A percentile compares a stretch with the other conserved stretches of the same genome.
These are phyloP conservation scores for Pythium myriotylum DNA, from an alignment of 352 stramenopile genomes.

Conservation along the genomic window DNA sequence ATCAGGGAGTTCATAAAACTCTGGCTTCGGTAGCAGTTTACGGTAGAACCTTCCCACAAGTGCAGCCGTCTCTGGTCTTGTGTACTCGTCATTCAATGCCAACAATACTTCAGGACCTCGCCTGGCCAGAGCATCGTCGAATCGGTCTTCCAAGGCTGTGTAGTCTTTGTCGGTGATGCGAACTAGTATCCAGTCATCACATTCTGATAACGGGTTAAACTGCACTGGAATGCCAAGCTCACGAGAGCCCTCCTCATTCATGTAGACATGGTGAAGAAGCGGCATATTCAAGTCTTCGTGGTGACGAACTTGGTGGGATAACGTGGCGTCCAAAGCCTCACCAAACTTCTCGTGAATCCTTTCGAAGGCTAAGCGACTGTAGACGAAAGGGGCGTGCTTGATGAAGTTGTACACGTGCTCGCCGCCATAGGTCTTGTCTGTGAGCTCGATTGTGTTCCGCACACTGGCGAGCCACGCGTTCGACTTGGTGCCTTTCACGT, in stretches of 20 bases:
- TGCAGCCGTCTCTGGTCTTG: conserved; percentile 44
- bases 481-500: conserved; percentile 56
- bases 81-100: conserved; percentile 86
- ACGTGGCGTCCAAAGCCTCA: conserved; percentile 51
- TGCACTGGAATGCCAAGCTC: conserved; percentile 61
- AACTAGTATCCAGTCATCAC: conserved; percentile 80
- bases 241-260: conserved; percentile 74
- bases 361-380: conserved; percentile 71
- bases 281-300: conserved; percentile 80
- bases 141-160: conserved; percentile 30
- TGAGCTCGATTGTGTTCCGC: conserved; percentile 73
- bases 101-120: conserved; percentile 60
- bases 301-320: conserved; percentile 66
- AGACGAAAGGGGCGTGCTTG: conserved; percentile 86
- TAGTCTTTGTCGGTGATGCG: conserved; percentile 65
- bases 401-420: conserved; percentile 87
- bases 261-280: conserved; percentile 85
- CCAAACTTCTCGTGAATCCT: conserved; percentile 76
- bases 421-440: conserved; percentile 74
- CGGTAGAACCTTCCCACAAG: conserved; percentile 65
- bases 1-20: conserved; percentile 63
- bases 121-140: conserved; percentile 46
- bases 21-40: conserved; percentile 51
- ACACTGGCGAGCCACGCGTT: conserved; percentile 82
- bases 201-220: conserved; percentile 71